These are phyloP conservation scores for Paramecium primaurelia DNA, from an alignment of 73 alveolate species.

Conservation along the genomic window DNA sequence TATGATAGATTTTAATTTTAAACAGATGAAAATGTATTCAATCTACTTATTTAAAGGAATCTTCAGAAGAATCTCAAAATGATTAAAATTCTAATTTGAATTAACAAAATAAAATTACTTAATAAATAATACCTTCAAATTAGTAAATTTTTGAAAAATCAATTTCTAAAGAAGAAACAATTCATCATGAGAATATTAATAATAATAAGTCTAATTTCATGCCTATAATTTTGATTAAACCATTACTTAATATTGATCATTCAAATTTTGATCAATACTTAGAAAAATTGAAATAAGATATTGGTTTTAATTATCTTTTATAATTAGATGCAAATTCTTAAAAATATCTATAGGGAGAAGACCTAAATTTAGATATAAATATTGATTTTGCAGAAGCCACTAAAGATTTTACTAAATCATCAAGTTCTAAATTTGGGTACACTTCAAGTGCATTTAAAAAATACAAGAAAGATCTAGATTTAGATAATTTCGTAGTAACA, in stretches of 20 bases:
- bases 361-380: neutral
- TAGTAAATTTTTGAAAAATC: neutral
- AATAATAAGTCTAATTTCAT: neutral
- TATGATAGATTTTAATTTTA: constrained; percentile 25
- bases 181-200: neutral
- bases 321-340: constrained; percentile 28
- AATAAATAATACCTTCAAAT: no score
- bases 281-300: neutral
- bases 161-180: neutral
- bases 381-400: neutral
- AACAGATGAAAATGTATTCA: neutral
- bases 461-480: neutral
- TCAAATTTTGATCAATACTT: neutral
- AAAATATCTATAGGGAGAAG: neutral
- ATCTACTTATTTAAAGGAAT: neutral
- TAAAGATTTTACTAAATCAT: neutral
- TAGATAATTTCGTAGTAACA: neutral
- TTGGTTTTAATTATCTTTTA: neutral
- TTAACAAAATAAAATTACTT: neutral
- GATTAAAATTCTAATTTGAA: neutral
- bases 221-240: neutral
- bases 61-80: neutral
- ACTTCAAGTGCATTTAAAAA: neutral
- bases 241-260: neutral
- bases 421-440: neutral